Evolutionary conservation across 495 filamentous ascomycete species (phyloP), one percentile per base, ranked within the genome.

Genomic region (Melanomma pulvis-pyrius): DNA sequence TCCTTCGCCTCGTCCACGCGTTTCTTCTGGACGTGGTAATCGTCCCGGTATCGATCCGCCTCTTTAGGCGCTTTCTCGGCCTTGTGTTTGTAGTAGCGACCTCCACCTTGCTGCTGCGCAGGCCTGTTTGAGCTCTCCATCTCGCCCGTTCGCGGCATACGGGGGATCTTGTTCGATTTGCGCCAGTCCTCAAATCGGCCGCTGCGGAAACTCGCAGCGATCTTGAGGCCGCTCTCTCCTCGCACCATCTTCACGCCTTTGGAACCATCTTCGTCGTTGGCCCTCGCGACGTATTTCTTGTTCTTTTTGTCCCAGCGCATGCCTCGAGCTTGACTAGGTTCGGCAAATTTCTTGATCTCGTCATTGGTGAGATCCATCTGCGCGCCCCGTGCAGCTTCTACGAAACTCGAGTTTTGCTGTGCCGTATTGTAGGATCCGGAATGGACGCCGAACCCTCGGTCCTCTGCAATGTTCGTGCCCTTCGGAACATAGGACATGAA

Each of bases 221-320:
- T 96, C 83, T 97, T 98, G 79, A 92, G 92, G 49, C 94, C 94
- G 74, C 85, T 90, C 79, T 98, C 94, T 61, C 96, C 92, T 51
- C 86, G 83, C 44, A 98, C 90, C 78, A 96, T 86, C 60, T 87
- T 89, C n/a, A 80, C 80, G 53, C 92, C 92, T 75, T 89, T 89
- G 52, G 87, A 92, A 19, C 94, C 96, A 80, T 97, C 94, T 71
- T 96, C 91, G 77, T 98, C 94, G 81, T 98, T 97, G 64, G 86
- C 87, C 26, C 88, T 83, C 1, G 89, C 79, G 7, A 98, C 93
- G 78, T 97, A 98, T 79, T 97, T 98, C 78, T 90, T 93, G 70
- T 87, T 85, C 72, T 94, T 93, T 83, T 97, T 96, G 80, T 98
- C 94, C 94, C 94, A 98, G 59, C 93, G 86, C 86, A 94, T 85